Evolutionary conservation across 352 stramenopile species (phyloP), one percentile per base, ranked within the genome.

Genomic region (Globisporangium cylindrosporum): DNA sequence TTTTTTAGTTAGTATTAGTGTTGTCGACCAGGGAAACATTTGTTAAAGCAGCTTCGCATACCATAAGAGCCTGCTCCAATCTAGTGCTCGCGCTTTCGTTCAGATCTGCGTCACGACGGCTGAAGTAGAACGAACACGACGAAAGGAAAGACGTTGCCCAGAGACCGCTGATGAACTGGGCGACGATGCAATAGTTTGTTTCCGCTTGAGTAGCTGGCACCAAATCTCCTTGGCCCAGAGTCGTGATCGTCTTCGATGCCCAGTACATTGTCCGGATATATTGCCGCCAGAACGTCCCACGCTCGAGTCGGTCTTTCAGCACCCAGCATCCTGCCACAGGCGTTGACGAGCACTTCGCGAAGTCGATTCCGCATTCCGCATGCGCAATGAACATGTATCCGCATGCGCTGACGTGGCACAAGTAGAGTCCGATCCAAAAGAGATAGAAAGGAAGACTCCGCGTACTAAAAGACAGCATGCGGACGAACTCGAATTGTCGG

Each of bases 91-190:
- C 57, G 24, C 65, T 71, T 9, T 60, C 34, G 27, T 66, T 36
- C 34, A 76, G 24, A 43, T 71, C 59, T 4, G 56, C 67, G 43
- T 73, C 67, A 4, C 62, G 62, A 14, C 61, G 64, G 18, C 56
- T 76, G 43, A 76, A 73, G 60, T 76, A 73, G 56, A 76, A 76
- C 51, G 67, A 70, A 24, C 70, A 76, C 14, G 70, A 62, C 12
- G 70, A 67, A 7, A 73, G 62, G 25, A 76, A 73, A 0, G 66
- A 56, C 4, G 70, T 76, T 1, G 70, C 70, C 70, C 67, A 76
- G 36, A 76, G 54, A 4, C 70, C 70, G 46, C 67, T 73, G 20
- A 76, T 43, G 27, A 63, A 73, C 43, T 76, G 70, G 9, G 73
- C 59, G 12, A 73, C 25, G n/a, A 70, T 66, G 43, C 70, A 73